Evolutionary conservation across 1,284 basidiomycete species (phyloP).

Genomic region (Xerocomus amazonicus): DNA sequence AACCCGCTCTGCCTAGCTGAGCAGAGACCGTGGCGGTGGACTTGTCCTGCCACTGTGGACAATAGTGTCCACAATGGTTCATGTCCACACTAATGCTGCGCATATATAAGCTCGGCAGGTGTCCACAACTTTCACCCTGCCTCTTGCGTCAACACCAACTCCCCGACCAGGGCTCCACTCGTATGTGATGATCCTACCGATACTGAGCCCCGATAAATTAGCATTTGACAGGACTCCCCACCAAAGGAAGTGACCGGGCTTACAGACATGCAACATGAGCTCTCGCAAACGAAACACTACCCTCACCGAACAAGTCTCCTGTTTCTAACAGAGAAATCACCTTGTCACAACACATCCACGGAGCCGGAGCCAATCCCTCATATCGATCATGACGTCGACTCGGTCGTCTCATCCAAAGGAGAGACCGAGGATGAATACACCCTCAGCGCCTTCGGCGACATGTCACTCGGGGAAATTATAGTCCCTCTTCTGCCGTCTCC

Average conservation of each 20-base stretch:
- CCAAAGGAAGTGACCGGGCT: neutral
- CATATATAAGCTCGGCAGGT: slow-evolving; percentile 16
- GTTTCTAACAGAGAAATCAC: neutral
- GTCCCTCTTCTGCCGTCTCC: slow-evolving; percentile 4
- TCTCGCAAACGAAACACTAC: too few relatives aligned
- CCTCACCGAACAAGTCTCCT: neutral
- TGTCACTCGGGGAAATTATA: slow-evolving; percentile 19
- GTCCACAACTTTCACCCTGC: slow-evolving; percentile 10
- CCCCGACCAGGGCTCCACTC: slow-evolving; percentile 1
- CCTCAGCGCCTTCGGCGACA: slow-evolving; percentile 28
- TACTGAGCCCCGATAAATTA: neutral
- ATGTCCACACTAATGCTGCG: slow-evolving; percentile 5
- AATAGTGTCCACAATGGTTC: slow-evolving; percentile 12
- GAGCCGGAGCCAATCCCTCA: neutral
- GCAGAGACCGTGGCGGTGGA: slow-evolving; percentile 1
- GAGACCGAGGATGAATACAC: slow-evolving; percentile 28
- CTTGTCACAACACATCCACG: neutral
- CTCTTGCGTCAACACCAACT: neutral
- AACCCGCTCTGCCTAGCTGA: neutral
- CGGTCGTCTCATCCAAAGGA: neutral
- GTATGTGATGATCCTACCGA: slow-evolving; percentile 9
- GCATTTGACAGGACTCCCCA: slow-evolving; percentile 7
- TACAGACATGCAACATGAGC: neutral
- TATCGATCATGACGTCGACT: neutral
- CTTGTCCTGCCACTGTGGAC: slow-evolving; percentile 11